Percentiles rank a stretch among this genome's conserved stretches.
Evolutionary conservation across 2,329 filamentous ascomycete species (phyloP).

Genomic region (Scleromitrula shiraiana): DNA sequence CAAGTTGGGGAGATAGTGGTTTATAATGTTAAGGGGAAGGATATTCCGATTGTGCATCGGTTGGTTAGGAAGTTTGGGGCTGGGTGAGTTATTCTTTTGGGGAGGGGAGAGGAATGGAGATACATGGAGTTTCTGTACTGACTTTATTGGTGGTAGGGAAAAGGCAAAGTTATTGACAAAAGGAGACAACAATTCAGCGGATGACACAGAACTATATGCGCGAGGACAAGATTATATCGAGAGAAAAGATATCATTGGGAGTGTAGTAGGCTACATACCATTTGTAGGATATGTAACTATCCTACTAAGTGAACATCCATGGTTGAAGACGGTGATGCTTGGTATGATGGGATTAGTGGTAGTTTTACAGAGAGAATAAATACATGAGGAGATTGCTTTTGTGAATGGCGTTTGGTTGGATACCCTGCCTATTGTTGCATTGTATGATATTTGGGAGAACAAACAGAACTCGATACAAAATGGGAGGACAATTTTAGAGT

Average conservation of each 20-base stretch:
- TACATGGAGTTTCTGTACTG: neutral
- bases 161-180: conserved; percentile 80
- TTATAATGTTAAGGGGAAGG: conserved; percentile 73
- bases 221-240: conserved; percentile 78
- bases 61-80: conserved; percentile 67
- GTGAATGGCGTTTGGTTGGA: too few relatives aligned
- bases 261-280: conserved; percentile 83
- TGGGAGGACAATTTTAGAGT: too few relatives aligned
- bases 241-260: conserved; percentile 85
- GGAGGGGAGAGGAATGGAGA: neutral
- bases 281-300: conserved; percentile 98
- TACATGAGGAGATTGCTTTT: too few relatives aligned
- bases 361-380: conserved; percentile 80
- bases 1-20: conserved; percentile 68
- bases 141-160: conserved; percentile 31
- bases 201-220: conserved; percentile 89
- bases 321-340: conserved; percentile 92
- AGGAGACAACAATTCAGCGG: conserved; percentile 90
- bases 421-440: too few relatives aligned
- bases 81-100: conserved; percentile 37
- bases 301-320: conserved; percentile 87
- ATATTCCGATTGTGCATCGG: conserved; percentile 95
- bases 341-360: conserved; percentile 93
- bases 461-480: too few relatives aligned
- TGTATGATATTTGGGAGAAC: too few relatives aligned